Percentiles rank a stretch among this genome's conserved stretches.
phyloP scores from a whole-genome alignment of 2,329 filamentous ascomycete genomes.

The Phialophora tarda region DNA sequence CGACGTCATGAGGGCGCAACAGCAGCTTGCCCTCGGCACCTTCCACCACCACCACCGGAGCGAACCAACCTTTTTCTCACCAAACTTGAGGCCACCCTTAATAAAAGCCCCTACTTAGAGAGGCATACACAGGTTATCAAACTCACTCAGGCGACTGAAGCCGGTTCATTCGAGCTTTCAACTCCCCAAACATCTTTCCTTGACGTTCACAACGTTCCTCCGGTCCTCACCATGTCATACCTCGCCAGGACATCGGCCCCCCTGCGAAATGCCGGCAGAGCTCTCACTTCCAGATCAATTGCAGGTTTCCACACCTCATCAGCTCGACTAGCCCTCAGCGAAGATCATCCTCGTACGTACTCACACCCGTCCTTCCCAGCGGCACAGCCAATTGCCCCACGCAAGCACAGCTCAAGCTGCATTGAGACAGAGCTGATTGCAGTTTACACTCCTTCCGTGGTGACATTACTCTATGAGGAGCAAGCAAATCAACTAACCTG shows the following conservation, averaged over 20 bases:
- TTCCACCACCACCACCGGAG: neutral
- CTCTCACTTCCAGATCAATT: conserved; percentile 20
- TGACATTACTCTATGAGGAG: neutral
- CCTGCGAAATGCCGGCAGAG: conserved; percentile 23
- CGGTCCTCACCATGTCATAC: conserved; percentile 29
- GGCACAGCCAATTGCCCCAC: neutral
- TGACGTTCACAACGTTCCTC: neutral
- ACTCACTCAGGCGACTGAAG: neutral
- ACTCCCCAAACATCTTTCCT: neutral
- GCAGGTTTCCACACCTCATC: conserved; percentile 34
- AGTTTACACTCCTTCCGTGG: neutral
- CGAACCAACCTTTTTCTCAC: neutral
- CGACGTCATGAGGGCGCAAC: conserved; percentile 1
- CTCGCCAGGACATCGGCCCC: conserved; percentile 27
- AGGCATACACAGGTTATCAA: neutral
- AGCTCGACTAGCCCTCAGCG: conserved; percentile 30
- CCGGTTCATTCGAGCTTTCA: neutral
- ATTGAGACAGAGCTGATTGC: neutral
- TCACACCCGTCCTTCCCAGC: neutral
- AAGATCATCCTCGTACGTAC: conserved; percentile 30
- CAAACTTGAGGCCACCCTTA: neutral
- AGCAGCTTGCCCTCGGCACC: conserved; percentile 5
- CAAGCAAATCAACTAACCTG: conserved; percentile 11
- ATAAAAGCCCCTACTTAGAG: neutral
- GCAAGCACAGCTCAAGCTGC: neutral